phyloP scores from a whole-genome alignment of 2,329 filamentous ascomycete genomes.

The Xenosphaeropsis pyriputrescens region DNA sequence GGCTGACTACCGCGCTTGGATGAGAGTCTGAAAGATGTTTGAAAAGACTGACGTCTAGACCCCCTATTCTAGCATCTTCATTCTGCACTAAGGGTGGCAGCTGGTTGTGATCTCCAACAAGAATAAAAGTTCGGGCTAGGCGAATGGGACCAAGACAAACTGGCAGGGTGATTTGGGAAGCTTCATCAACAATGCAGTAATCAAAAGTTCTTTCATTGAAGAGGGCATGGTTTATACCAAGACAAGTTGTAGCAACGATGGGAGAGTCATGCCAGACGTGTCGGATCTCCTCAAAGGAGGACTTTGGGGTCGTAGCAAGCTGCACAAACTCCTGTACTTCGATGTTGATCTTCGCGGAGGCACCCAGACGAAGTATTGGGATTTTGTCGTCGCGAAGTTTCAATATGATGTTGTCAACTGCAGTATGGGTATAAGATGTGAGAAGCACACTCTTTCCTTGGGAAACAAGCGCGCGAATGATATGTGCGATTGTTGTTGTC shows the following conservation, averaged over 20 bases:
- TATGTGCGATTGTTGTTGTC: constrained; percentile 95
- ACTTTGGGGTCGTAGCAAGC: constrained; percentile 59
- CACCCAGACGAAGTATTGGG: constrained; percentile 72
- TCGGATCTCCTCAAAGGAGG: constrained; percentile 70
- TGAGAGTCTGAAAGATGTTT: constrained; percentile 83
- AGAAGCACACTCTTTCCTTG: constrained; percentile 87
- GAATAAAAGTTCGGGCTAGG: constrained; percentile 81
- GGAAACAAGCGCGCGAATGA: constrained; percentile 77
- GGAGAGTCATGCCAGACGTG: constrained; percentile 72
- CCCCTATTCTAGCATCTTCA: constrained; percentile 70
- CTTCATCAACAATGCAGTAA: constrained; percentile 97
- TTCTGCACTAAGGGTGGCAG: constrained; percentile 90
- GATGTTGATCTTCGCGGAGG: constrained; percentile 71
- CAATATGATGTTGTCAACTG: constrained; percentile 92
- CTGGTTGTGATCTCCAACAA: constrained; percentile 95
- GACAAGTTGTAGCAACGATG: constrained; percentile 87
- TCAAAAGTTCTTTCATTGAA: constrained; percentile 87
- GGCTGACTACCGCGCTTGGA: constrained; percentile 73
- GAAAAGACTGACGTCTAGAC: constrained; percentile 86
- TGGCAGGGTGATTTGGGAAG: constrained; percentile 90
- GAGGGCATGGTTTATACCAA: constrained; percentile 78
- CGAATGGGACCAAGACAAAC: constrained; percentile 90
- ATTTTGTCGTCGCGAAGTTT: constrained; percentile 74
- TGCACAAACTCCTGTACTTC: constrained; percentile 78
- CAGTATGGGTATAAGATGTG: constrained; percentile 93